A percentile compares a stretch with the other conserved stretches of the same genome.
Evolutionary conservation across 805 yeast genomes (phyloP).

Genomic region (Barnettozyma sp.): DNA sequence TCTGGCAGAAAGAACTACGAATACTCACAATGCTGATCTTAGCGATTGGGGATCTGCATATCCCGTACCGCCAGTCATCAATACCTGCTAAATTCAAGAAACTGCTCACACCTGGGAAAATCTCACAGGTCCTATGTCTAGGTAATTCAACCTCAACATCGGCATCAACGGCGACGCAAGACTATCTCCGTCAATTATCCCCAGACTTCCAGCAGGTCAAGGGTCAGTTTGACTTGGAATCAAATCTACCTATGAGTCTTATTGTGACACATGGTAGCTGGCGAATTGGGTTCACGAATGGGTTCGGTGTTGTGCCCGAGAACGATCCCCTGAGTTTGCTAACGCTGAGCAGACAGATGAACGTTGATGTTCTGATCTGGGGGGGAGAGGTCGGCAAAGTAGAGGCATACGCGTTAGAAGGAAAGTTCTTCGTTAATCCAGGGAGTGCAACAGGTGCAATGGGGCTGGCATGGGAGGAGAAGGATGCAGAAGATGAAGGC

Average conservation of each 20-base stretch:
- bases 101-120: slow-evolving; percentile 76
- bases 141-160: slow-evolving; percentile 70
- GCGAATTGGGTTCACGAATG: slow-evolving; percentile 79
- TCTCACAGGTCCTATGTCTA: slow-evolving; percentile 74
- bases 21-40: slow-evolving; percentile 49
- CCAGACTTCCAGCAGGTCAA: slow-evolving; percentile 68
- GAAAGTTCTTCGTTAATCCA: slow-evolving; percentile 91
- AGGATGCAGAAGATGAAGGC: slow-evolving; percentile 27
- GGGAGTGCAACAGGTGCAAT: slow-evolving; percentile 96
- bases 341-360: slow-evolving; percentile 80
- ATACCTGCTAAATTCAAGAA: slow-evolving; percentile 49
- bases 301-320: slow-evolving; percentile 76
- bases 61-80: slow-evolving; percentile 51
- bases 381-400: slow-evolving; percentile 92
- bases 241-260: slow-evolving; percentile 50
- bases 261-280: slow-evolving; percentile 65
- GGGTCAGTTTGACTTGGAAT: slow-evolving; percentile 68
- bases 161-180: slow-evolving; percentile 48
- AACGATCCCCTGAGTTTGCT: slow-evolving; percentile 81
- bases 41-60: slow-evolving; percentile 84
- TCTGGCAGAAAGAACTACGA: neutral
- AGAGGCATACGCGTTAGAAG: slow-evolving; percentile 89
- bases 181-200: slow-evolving; percentile 61
- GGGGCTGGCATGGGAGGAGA: slow-evolving; percentile 55
- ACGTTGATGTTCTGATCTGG: slow-evolving; percentile 85